Evolutionary conservation across 257 asterid genomes (phyloP), one percentile per base, ranked within the genome.

Genomic region (Scutellaria galericulata): DNA sequence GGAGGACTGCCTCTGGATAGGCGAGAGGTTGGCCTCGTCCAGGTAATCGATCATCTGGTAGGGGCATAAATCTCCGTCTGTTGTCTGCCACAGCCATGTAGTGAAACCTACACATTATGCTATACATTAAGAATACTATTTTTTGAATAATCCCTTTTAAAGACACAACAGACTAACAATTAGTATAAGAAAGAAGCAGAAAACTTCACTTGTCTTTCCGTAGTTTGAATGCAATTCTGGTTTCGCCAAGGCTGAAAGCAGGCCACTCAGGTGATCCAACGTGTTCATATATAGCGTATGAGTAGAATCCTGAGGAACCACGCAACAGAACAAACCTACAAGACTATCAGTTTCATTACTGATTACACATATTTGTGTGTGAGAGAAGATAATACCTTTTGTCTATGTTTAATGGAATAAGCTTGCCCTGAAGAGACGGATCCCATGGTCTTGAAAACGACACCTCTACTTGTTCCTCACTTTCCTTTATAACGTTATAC

Each of bases 211-310:
- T 90, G 80, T 93, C 98, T 79, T 90, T 93, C 31, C 96, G 88
- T 53, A 90, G 96, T 83, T 90, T 93, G 88, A 90, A 93, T 11
- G 97, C 96, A 64, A 93, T 85, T 82, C 97, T 88, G 63, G 98
- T 93, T 80, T 93, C 97, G 35, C 93, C 96, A 0, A 90, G 87
- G 91, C 92, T 90, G 77, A 93, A 93, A 79, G 87, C 93, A 75
- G 95, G 98, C 98, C 97, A 90, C 24, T 93, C 98, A 8, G 78
- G 9, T 13, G 94, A 90, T 70, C 92, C 96, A 58, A 86, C 86
- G 61, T 90, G 98, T 81, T 93, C 97, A 48, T 87, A 93, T 66
- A 93, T 82, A 1, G 96, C 96, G 74, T 93, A 93, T 3, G 98
- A 67, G 84, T 93, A 93, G 83, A 93, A 87, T 68, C 97, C 97